These are phyloP conservation scores for Juglanconis juglandina DNA, from an alignment of 2,329 filamentous ascomycete species.

Conservation along the genomic window DNA sequence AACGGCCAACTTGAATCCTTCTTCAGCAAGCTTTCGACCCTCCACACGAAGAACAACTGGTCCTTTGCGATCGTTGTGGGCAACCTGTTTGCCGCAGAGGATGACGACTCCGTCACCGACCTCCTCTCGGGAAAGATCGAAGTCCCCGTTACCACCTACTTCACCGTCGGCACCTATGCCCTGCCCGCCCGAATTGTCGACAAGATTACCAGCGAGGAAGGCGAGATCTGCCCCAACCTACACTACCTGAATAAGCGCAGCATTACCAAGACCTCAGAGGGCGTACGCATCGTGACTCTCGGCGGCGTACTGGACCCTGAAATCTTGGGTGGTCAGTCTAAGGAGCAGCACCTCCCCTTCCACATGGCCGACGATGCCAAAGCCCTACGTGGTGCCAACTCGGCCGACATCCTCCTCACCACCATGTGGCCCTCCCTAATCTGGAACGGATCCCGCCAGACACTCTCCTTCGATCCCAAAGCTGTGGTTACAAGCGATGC, in stretches of 20 bases:
- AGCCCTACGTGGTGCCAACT: slow-evolving; percentile 69
- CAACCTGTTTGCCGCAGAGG: slow-evolving; percentile 68
- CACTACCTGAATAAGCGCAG: slow-evolving; percentile 86
- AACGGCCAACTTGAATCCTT: slow-evolving; percentile 73
- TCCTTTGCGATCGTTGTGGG: slow-evolving; percentile 80
- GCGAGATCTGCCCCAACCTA: slow-evolving; percentile 79
- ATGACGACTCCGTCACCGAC: slow-evolving; percentile 55
- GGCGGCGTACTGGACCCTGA: slow-evolving; percentile 69
- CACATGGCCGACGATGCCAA: slow-evolving; percentile 77
- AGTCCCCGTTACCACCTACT: slow-evolving; percentile 84
- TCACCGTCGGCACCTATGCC: slow-evolving; percentile 71
- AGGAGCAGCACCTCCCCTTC: slow-evolving; percentile 71
- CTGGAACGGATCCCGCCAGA: slow-evolving; percentile 63
- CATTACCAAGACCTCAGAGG: slow-evolving; percentile 84
- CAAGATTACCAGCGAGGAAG: slow-evolving; percentile 67
- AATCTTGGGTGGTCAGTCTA: slow-evolving; percentile 57
- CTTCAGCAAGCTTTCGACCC: slow-evolving; percentile 73
- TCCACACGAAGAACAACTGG: slow-evolving; percentile 87
- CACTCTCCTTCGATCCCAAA: slow-evolving; percentile 50
- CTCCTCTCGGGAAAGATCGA: slow-evolving; percentile 70
- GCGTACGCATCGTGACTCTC: slow-evolving; percentile 80
- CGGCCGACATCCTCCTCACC: slow-evolving; percentile 83
- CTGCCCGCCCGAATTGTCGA: slow-evolving; percentile 69
- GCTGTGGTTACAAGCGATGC: slow-evolving; percentile 57
- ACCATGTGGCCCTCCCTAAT: slow-evolving; percentile 79